Conservation (phyloP, 169 alveolate species). For the Plasmodium reichenowi region DNA sequence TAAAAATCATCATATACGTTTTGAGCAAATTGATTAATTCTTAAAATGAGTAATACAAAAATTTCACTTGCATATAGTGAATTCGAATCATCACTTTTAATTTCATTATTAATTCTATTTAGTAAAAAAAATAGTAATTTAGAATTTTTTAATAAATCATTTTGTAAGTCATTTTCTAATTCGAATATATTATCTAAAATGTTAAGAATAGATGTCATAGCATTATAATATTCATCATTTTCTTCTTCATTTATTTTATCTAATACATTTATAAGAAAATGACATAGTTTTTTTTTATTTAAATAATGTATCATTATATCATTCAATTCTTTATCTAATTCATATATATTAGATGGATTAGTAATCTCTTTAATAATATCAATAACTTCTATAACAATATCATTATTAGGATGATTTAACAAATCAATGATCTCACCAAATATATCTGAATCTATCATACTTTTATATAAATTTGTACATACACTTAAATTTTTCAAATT, state of each 20-base stretch:
- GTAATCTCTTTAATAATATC: slow-evolving; percentile 74
- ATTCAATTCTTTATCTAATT: slow-evolving; percentile 24
- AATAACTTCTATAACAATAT: slow-evolving; percentile 65
- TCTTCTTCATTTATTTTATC: slow-evolving; percentile 74
- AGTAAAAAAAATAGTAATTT: slow-evolving; percentile 70
- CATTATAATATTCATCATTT: slow-evolving; percentile 66
- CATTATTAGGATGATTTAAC: slow-evolving; percentile 70
- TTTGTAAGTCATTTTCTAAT: slow-evolving; percentile 63
- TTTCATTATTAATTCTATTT: slow-evolving; percentile 62
- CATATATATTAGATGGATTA: slow-evolving; percentile 69
- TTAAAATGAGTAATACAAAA: slow-evolving; percentile 61
- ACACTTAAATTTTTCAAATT: slow-evolving; percentile 66
- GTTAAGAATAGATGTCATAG: slow-evolving; percentile 61
- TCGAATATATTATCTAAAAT: slow-evolving; percentile 73
- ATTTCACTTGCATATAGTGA: slow-evolving; percentile 72
- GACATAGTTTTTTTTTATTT: slow-evolving; percentile 57
- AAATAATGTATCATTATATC: slow-evolving; percentile 30
- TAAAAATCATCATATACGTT: slow-evolving; percentile 70
- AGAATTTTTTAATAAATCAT: slow-evolving; percentile 66
- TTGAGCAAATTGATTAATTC: slow-evolving; percentile 72
- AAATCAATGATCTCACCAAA: slow-evolving; percentile 57
- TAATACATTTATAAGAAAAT: slow-evolving; percentile 66
- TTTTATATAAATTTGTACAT: slow-evolving; percentile 61
- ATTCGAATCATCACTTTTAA: slow-evolving; percentile 52
- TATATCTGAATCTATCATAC: slow-evolving; percentile 63